Conservation (phyloP, 2,329 filamentous ascomycete genomes). For the Aspergillus awamori region DNA sequence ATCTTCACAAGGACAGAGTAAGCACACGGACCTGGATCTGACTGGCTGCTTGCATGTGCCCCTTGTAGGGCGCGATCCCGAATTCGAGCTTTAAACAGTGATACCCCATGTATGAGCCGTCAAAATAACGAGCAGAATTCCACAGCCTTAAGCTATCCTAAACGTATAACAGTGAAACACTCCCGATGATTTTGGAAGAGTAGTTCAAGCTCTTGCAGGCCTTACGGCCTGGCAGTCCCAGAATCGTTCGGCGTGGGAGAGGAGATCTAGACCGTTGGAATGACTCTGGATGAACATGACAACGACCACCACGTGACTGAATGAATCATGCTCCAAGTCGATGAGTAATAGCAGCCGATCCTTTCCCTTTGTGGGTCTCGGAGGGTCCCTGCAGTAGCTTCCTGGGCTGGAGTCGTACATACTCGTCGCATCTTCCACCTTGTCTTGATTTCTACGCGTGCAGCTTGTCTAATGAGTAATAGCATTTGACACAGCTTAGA, state of each 20-base stretch:
- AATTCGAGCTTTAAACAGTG: neutral
- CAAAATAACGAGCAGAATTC: no score
- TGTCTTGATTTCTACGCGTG: neutral
- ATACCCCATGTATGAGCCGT: neutral
- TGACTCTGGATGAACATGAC: neutral
- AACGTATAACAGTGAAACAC: neutral
- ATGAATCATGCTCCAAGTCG: slow-evolving; percentile 1
- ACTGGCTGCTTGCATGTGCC: neutral
- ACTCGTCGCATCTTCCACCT: neutral
- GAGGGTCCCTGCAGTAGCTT: neutral
- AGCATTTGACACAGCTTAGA: neutral
- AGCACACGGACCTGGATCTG: neutral
- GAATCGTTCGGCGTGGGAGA: neutral
- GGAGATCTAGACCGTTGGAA: neutral
- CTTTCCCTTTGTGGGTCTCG: neutral
- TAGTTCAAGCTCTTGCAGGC: no score
- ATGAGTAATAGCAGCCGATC: neutral
- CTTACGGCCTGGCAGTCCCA: no score
- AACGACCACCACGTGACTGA: neutral
- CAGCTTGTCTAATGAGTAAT: neutral
- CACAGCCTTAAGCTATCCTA: neutral
- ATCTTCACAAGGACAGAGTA: neutral
- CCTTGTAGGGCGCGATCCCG: neutral
- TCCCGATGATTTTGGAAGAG: no score
- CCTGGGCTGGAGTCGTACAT: neutral